Evolutionary conservation across 2,329 filamentous ascomycete species (phyloP), one percentile per base, ranked within the genome.

Genomic region (Lanzia echinophila): DNA sequence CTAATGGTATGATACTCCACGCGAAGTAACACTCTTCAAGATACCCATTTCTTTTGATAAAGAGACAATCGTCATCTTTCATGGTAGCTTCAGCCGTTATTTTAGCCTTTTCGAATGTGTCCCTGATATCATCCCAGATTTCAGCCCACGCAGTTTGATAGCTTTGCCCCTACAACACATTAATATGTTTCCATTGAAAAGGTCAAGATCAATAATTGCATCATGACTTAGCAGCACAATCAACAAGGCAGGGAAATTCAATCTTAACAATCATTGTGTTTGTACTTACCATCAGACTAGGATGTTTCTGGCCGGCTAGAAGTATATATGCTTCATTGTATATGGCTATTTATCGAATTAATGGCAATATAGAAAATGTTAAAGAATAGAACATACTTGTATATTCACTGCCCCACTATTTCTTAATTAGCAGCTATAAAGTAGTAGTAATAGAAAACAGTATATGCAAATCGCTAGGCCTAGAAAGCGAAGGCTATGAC

Each of bases 41-140:
- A 57, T 80, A 89, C 1, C 83, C 81, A 58, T 82, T 80, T 7
- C 88, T 80, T 45, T 78, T 75, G 32, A 94, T 78, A 63, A 90
- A 90, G 1, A 92, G 73, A 54, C 82, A 82, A 58, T 92, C 87
- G 62, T 94, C 88, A 60, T 91, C 84, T 68, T 90, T 92, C 86
- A 91, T 88, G 0, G 84, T 90, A 0, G 88, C 86, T 70, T 90
- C 84, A 0, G 88, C 89, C 4, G 83, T 86, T 38, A 79, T 70
- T 68, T 78, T 80, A 0, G 88, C 88, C 56, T 75, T 82, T 17
- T 78, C 73, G 59, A 94, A 88, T 0, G 87, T 77, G 2, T 82
- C 82, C 58, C 83, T 77, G 11, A 92, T 76, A 5, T 84, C 80
- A 20, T 81, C 73, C 86, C 87, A 91, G 6, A 92, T 86, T 65